These are phyloP conservation scores for Rhododendron williamsianum DNA, from an alignment of 148 eudicot genomes.

Conservation along the genomic window DNA sequence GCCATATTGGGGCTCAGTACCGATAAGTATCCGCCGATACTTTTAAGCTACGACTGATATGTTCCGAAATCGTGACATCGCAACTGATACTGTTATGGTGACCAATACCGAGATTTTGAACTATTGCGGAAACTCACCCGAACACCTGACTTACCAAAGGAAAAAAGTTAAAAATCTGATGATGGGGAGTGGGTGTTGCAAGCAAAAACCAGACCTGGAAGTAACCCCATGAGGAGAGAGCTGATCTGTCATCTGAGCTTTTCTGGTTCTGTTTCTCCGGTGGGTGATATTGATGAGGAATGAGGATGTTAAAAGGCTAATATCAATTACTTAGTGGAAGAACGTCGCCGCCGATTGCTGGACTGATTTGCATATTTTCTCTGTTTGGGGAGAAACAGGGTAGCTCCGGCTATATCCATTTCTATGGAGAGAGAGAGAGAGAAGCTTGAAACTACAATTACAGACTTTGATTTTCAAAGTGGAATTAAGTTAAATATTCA, in stretches of 20 bases:
- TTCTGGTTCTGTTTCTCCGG: slow-evolving; percentile 21
- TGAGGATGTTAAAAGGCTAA: slow-evolving; percentile 17
- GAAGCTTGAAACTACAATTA: not conserved
- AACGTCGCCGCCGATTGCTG: slow-evolving; percentile 13
- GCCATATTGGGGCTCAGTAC: too few species aligned
- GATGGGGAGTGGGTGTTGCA: not conserved
- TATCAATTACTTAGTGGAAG: slow-evolving; percentile 38
- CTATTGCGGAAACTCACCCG: too few species aligned
- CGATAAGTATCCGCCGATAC: too few species aligned
- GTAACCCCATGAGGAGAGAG: slow-evolving; percentile 46
- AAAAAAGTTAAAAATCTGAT: not conserved
- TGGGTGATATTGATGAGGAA: slow-evolving; percentile 20
- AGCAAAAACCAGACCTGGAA: slow-evolving; percentile 33
- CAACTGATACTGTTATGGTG: too few species aligned
- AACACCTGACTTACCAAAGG: not conserved
- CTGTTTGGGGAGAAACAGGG: slow-evolving; percentile 5
- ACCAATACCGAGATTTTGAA: too few species aligned
- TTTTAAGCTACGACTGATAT: too few species aligned
- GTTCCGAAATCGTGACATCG: too few species aligned
- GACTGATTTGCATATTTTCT: slow-evolving; percentile 22
- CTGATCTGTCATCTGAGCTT: slow-evolving; percentile 28
- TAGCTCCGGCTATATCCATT: slow-evolving; percentile 11
- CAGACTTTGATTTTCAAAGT: too few species aligned
- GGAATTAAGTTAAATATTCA: too few species aligned
- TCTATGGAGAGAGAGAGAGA: not conserved